phyloP scores from a whole-genome alignment of 2,329 filamentous ascomycete genomes.

The Aspergillus intermedius region DNA sequence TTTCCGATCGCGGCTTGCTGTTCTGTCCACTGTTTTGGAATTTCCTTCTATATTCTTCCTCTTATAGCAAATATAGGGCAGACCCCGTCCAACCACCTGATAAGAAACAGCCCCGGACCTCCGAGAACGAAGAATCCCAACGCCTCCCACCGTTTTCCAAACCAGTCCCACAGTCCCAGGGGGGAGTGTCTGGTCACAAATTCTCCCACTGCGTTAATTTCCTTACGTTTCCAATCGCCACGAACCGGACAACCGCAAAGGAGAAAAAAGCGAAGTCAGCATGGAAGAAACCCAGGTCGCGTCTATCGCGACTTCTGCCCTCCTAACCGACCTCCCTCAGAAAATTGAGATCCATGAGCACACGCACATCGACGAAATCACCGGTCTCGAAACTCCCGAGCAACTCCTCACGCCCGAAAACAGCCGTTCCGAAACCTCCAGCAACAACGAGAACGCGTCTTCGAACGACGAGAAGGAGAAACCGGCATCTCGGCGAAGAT shows the following conservation, averaged over 20 bases:
- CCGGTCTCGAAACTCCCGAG: constrained; percentile 30
- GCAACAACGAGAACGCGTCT: constrained; percentile 31
- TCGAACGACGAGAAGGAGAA: constrained; percentile 25
- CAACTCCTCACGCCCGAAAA: constrained; percentile 39
- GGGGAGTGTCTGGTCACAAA: background rate
- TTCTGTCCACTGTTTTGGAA: background rate
- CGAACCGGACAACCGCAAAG: too few relatives aligned
- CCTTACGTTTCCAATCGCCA: background rate
- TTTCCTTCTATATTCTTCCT: background rate
- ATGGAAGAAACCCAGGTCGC: constrained; percentile 16
- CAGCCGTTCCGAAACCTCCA: constrained; percentile 39
- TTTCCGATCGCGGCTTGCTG: background rate
- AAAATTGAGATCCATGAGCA: constrained; percentile 10
- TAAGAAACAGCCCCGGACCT: background rate
- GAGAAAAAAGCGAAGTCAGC: constrained; percentile 22
- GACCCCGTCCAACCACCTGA: background rate
- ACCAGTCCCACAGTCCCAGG: constrained; percentile 5
- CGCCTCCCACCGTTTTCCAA: background rate
- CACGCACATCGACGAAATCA: constrained; percentile 24
- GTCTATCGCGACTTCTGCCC: constrained; percentile 26
- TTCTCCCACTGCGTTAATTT: background rate
- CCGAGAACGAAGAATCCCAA: background rate
- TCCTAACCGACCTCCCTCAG: constrained; percentile 20
- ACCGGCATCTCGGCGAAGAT: constrained; percentile 23
- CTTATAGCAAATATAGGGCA: background rate